Conservation (phyloP, 768 basidiomycete species). For the Leccinum incarnatum region DNA sequence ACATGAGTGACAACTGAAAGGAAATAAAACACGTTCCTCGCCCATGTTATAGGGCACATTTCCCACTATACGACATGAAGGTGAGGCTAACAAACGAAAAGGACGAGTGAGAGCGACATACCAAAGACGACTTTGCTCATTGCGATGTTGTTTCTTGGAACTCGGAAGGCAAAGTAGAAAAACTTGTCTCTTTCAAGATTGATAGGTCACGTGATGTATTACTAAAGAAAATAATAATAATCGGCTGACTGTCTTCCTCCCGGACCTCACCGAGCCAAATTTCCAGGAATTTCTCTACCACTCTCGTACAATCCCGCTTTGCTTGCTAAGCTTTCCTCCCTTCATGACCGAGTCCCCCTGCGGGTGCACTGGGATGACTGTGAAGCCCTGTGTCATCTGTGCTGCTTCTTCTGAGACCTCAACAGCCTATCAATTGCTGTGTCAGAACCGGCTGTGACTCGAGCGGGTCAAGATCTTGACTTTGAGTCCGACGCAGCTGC, state of each 20-base stretch:
- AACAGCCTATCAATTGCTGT: not conserved
- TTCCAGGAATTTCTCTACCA: slow-evolving; percentile 7
- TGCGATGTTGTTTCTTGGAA: not conserved
- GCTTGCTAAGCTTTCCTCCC: not conserved
- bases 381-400: not conserved
- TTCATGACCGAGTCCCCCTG: not conserved
- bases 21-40: slow-evolving; percentile 43
- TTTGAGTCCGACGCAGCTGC: no score
- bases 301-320: not conserved
- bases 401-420: not conserved
- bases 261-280: not conserved
- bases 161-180: not conserved
- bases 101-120: slow-evolving; percentile 30
- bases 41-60: slow-evolving; percentile 92
- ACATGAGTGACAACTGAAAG: not conserved
- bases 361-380: not conserved
- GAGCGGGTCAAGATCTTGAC: no score
- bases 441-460: not conserved
- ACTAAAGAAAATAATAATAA: not conserved
- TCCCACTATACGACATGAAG: slow-evolving; percentile 49
- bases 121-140: slow-evolving; percentile 79
- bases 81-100: not conserved
- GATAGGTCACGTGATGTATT: not conserved
- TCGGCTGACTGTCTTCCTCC: not conserved
- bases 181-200: not conserved